phyloP scores from a whole-genome alignment of 345 rosid species.

The Populus alba region DNA sequence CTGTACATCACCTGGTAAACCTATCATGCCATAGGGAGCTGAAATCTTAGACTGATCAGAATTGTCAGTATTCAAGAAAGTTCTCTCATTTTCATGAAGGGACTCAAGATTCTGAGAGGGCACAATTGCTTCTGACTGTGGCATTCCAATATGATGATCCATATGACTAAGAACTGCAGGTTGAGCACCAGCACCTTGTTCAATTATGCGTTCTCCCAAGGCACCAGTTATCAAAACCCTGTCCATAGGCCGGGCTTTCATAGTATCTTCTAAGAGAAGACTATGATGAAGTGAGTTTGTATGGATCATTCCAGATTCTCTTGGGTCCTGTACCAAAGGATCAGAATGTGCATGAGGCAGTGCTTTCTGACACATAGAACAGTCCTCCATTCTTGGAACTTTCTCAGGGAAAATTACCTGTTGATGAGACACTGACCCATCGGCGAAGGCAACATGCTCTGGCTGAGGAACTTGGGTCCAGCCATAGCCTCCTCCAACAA shows the following conservation, averaged over 20 bases:
- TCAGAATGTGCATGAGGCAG: conserved; percentile 73
- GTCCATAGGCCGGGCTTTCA: conserved; percentile 25
- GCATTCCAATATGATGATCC: conserved; percentile 34
- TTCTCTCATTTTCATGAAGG: conserved; percentile 24
- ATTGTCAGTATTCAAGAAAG: conserved; percentile 22
- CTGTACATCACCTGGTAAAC: conserved; percentile 26
- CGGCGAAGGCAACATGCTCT: conserved; percentile 44
- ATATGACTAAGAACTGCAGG: conserved; percentile 22
- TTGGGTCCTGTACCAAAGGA: conserved; percentile 41
- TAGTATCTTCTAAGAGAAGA: conserved; percentile 38
- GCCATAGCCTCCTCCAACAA: conserved; percentile 49
- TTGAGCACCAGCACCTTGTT: conserved; percentile 35
- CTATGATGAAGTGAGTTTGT: conserved; percentile 43
- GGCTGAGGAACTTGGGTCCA: conserved; percentile 44
- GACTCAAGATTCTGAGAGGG: conserved; percentile 29
- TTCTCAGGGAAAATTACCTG: conserved; percentile 38
- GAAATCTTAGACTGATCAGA: conserved; percentile 31
- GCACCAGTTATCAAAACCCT: conserved; percentile 31
- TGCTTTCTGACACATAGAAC: conserved; percentile 59
- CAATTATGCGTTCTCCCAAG: conserved; percentile 35
- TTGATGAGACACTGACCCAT: conserved; percentile 41
- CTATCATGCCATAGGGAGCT: conserved; percentile 24
- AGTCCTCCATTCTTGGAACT: conserved; percentile 44
- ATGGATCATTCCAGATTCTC: conserved; percentile 26
- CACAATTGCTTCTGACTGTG: conserved; percentile 27